Evolutionary conservation across 2,329 filamentous ascomycete species (phyloP), one percentile per base, ranked within the genome.

Genomic region (Macrophomina phaseolina): DNA sequence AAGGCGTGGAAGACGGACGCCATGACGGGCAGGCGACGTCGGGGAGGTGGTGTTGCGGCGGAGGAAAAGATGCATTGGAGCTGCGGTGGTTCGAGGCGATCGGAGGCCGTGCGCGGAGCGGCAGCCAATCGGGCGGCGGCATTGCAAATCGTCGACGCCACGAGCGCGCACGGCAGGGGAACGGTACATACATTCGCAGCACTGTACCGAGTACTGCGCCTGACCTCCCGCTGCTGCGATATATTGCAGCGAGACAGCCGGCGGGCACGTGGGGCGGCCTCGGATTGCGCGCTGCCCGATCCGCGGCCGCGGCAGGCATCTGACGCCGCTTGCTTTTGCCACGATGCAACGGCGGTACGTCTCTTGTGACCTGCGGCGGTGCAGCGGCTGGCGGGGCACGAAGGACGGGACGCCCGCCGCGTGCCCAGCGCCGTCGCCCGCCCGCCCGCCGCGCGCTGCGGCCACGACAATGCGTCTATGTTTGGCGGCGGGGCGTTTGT

Each of bases 1-100:
- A 79, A 74, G 9, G 75, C 69, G 30, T 76, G 73, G 71, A 77
- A 79, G 32, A 79, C 69, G 49, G 74, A 74, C 30, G 74, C 74
- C 78, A 80, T 80, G 49, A 64, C 30, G 32, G n/a, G 42, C 34
- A 18, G 28, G 16, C 42, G 58, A n/a, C n/a, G 67, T 67, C 55
- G 28, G 18, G 51, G 49, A 30, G 30, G 56, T 46, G 58, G 61
- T 64, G 64, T 40, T 49, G 64, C 23, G 42, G 7, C 28, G 34
- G n/a, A 30, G 4, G 14, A 28, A 60, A 49, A 60, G 42, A 64
- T 56, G 51, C 64, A 46, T 42, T 56, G 63, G 64, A 63, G 45
- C 38, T 32, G 55, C 66, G 67, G 48, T 64, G 66, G 55, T 58
- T 40, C 63, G 63, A 65, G 49, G 5, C 11, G 28, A 23, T 16